Evolutionary conservation across 2,329 filamentous ascomycete genomes (phyloP).

Genomic region (Pochonia chlamydosporia): DNA sequence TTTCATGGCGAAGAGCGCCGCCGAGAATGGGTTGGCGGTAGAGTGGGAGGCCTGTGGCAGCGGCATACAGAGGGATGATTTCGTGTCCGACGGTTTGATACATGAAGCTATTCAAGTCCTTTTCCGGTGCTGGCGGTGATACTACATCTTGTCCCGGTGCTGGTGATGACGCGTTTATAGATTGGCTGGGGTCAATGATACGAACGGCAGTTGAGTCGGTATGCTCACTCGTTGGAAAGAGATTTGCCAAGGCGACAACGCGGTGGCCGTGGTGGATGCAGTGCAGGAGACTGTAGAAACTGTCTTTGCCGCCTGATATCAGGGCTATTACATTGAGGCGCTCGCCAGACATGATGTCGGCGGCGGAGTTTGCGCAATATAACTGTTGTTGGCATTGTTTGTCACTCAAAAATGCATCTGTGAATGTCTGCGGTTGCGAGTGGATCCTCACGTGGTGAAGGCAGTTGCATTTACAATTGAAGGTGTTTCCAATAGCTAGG

Average conservation of each 20-base stretch:
- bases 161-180: not conserved
- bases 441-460: slow-evolving; percentile 4
- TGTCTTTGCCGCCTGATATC: slow-evolving; percentile 96
- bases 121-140: slow-evolving; percentile 17
- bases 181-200: slow-evolving; percentile 14
- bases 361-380: not conserved
- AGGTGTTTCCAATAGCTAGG: too few relatives aligned
- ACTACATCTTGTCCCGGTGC: not conserved
- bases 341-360: slow-evolving; percentile 32
- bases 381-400: not conserved
- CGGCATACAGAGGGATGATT: slow-evolving; percentile 77
- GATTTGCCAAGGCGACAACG: slow-evolving; percentile 82
- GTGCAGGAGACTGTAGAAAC: slow-evolving; percentile 87
- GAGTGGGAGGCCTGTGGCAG: slow-evolving; percentile 73
- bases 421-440: not conserved
- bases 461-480: too few relatives aligned
- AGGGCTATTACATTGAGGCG: slow-evolving; percentile 77
- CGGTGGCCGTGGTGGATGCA: slow-evolving; percentile 80
- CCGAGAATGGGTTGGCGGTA: slow-evolving; percentile 76
- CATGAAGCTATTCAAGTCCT: slow-evolving; percentile 93
- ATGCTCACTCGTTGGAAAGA: slow-evolving; percentile 48
- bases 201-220: slow-evolving; percentile 1
- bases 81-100: slow-evolving; percentile 95
- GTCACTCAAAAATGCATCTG: not conserved
- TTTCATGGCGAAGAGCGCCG: slow-evolving; percentile 60